Base-by-base conservation (phyloP, 2,329 filamentous ascomycete species). In the Ophiosphaerella korrae region DNA sequence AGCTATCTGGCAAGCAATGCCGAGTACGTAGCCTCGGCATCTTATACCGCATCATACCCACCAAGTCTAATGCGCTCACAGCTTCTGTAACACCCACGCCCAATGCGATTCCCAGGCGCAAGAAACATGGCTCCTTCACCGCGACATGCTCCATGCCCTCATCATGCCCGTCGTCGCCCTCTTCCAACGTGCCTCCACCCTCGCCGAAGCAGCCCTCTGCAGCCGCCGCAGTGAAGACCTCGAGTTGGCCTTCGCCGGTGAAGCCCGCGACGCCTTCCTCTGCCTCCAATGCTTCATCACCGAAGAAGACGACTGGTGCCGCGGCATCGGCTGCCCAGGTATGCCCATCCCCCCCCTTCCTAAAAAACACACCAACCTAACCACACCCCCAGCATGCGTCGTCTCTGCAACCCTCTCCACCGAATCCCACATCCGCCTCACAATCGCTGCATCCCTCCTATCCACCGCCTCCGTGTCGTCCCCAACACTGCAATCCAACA, bases 281-380 rank as follows among this genome's bases (percentile, higher is more conserved):
- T 85, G 82, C 77, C 74, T 86, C 32, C 80, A 84, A 54, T 84
- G 81, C 67, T 83, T 85, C 51, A 67, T 85, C 18, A 74, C 73
- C 9, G 82, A 84, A 44, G 82, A 83, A 56, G 78, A 80, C 52
- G 80, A 84, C 54, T 85, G 82, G 82, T 83, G 81, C 60, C 72
- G 78, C 50, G 83, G 81, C 2, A 70, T 76, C 23, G 81, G 82
- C 23, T 85, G 83, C 66, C 82, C 83, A 29, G 67, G 69, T 71
- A 64, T 18, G 62, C 5, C 12, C 7, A 9, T 13, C 7, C 16
- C 13, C n/a, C 16, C 5, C n/a, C n/a, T 26, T n/a, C n/a, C n/a
- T 18, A 9, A 34, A 18, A 7, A 6, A 11, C 4, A 29, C 16
- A 21, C 18, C 18, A 24, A 41, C 52, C 26, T 67, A 52, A 67